Conservation (phyloP, 805 yeast species). For the Isabelozyma gotoi region DNA sequence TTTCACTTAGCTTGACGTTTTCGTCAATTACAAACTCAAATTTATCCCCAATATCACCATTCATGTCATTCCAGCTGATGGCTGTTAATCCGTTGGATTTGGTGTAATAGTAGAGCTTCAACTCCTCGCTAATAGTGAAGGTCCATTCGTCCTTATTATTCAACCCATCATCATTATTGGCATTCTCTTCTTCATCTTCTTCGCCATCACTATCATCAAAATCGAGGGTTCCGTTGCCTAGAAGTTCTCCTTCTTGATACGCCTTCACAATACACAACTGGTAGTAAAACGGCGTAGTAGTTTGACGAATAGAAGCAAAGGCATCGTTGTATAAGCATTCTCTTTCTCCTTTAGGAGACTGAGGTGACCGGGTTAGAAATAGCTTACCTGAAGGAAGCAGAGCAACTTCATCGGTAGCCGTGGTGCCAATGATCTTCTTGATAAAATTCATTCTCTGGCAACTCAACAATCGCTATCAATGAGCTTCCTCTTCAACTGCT, state of each 20-base stretch:
- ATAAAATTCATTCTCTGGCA: conserved; percentile 65
- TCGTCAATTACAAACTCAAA: conserved; percentile 78
- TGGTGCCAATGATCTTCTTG: conserved; percentile 58
- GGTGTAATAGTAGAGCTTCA: conserved; percentile 54
- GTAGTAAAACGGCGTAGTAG: conserved; percentile 63
- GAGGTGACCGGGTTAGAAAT: conserved; percentile 67
- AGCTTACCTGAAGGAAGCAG: conserved; percentile 79
- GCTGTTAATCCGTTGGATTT: conserved; percentile 55
- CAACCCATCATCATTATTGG: conserved; percentile 23
- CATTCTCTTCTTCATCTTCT: conserved; percentile 28
- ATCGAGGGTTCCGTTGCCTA: conserved; percentile 32
- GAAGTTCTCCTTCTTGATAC: conserved; percentile 66
- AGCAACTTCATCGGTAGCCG: conserved; percentile 59
- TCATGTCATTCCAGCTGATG: conserved; percentile 76
- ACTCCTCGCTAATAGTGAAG: conserved; percentile 61
- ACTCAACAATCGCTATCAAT: neutral
- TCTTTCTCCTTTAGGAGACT: conserved; percentile 81
- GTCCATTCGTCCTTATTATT: conserved; percentile 62
- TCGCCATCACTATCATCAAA: conserved; percentile 51
- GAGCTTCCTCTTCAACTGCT: neutral
- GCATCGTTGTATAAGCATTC: conserved; percentile 86
- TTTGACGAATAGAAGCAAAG: conserved; percentile 65
- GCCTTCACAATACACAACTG: conserved; percentile 72
- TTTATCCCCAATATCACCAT: conserved; percentile 83
- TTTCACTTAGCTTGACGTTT: conserved; percentile 52